Conservation (phyloP, 331 rosid genomes). For the Rosa hybrid region DNA sequence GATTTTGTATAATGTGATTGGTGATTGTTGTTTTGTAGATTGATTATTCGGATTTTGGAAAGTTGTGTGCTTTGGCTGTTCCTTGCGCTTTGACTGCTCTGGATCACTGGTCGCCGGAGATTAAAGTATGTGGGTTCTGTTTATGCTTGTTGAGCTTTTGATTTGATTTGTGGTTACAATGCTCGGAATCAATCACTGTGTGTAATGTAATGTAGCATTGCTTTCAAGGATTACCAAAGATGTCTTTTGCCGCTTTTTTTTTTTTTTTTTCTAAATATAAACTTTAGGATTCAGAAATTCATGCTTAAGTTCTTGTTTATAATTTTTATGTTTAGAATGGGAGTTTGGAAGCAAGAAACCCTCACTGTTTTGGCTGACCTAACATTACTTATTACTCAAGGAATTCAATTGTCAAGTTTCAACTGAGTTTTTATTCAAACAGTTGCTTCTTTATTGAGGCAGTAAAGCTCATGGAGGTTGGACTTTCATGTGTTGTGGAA, state of each 20-base stretch:
- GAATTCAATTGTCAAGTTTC: background rate
- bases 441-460: background rate
- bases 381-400: background rate
- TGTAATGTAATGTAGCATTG: conserved; percentile 2
- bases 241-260: background rate
- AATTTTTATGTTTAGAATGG: background rate
- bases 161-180: background rate
- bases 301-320: background rate
- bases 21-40: conserved; percentile 46
- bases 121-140: conserved; percentile 59
- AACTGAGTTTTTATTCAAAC: background rate
- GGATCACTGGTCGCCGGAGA: conserved; percentile 93
- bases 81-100: conserved; percentile 85
- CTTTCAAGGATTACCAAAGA: background rate
- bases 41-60: conserved; percentile 75
- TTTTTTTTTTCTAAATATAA: background rate
- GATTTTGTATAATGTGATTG: conserved; percentile 27
- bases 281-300: background rate
- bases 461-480: background rate
- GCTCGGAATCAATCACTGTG: background rate
- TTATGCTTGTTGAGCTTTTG: background rate
- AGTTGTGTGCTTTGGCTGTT: conserved; percentile 67
- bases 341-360: background rate
- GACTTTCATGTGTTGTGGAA: background rate
- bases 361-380: background rate